phyloP scores from a whole-genome alignment of 257 asterid species.

The Gentiana straminea region DNA sequence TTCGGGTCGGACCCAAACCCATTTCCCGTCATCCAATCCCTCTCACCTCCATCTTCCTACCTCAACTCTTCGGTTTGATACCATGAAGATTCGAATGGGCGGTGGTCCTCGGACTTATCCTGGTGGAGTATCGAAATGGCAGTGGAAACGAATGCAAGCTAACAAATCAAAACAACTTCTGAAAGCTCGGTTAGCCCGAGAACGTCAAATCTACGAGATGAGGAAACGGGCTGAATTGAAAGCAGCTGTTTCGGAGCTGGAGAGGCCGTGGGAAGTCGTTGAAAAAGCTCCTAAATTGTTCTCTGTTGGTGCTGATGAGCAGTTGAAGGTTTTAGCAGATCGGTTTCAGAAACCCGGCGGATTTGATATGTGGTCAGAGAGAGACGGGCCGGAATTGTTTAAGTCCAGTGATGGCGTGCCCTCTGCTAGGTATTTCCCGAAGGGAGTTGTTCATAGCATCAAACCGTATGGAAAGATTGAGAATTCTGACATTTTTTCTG shows the following conservation, averaged over 20 bases:
- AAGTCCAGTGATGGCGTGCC: slow-evolving; percentile 43
- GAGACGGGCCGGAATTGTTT: slow-evolving; percentile 85
- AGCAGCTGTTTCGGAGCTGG: slow-evolving; percentile 90
- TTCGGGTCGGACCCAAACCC: neutral
- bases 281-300: slow-evolving; percentile 79
- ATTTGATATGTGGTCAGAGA: slow-evolving; percentile 87
- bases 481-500: slow-evolving; percentile 5
- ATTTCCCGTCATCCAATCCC: slow-evolving; percentile 27
- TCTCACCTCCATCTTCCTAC: slow-evolving; percentile 33
- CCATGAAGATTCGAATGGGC: slow-evolving; percentile 74
- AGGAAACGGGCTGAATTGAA: slow-evolving; percentile 91
- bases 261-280: slow-evolving; percentile 89
- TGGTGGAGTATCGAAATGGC: slow-evolving; percentile 97
- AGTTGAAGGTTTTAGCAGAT: slow-evolving; percentile 85
- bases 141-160: slow-evolving; percentile 93
- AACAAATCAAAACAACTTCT: slow-evolving; percentile 82
- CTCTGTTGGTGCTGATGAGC: slow-evolving; percentile 90
- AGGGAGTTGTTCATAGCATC: slow-evolving; percentile 80
- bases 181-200: slow-evolving; percentile 76
- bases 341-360: slow-evolving; percentile 97
- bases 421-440: slow-evolving; percentile 78
- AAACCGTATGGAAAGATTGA: slow-evolving; percentile 49
- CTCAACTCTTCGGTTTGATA: slow-evolving; percentile 15
- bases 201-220: slow-evolving; percentile 91
- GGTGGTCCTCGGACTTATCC: slow-evolving; percentile 98